Evolutionary conservation across 1,139 yeast genomes (phyloP).

Genomic region (Magnusiomyces suaveolens): DNA sequence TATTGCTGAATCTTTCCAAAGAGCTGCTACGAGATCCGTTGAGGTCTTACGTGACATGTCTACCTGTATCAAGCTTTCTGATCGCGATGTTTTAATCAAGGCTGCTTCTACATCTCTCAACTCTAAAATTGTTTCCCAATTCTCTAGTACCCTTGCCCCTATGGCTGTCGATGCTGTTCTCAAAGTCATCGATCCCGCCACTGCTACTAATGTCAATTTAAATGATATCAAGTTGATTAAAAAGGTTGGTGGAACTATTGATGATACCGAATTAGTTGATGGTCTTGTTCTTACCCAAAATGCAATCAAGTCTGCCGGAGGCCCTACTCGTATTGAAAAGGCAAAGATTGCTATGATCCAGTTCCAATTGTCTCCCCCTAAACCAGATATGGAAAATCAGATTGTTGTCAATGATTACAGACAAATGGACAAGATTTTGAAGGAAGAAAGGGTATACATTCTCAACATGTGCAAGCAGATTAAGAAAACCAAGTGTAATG

Average conservation of each 20-base stretch:
- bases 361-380: conserved; percentile 96
- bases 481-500: conserved; percentile 95
- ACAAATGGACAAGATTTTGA: conserved; percentile 90
- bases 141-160: conserved; percentile 76
- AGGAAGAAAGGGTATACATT: conserved; percentile 93
- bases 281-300: conserved; percentile 92
- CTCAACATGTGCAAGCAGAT: conserved; percentile 86
- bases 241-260: conserved; percentile 95
- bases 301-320: conserved; percentile 84
- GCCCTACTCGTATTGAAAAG: conserved; percentile 92
- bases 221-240: conserved; percentile 81
- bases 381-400: conserved; percentile 66
- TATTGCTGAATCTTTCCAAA: conserved; percentile 88
- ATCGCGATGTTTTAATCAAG: conserved; percentile 71
- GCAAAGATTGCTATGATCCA: conserved; percentile 88
- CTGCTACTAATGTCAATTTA: conserved; percentile 56
- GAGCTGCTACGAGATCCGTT: conserved; percentile 83
- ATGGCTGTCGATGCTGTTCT: conserved; percentile 90
- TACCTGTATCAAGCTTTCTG: conserved; percentile 53
- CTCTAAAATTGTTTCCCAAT: conserved; percentile 92
- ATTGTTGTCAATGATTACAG: conserved; percentile 94
- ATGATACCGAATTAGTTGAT: conserved; percentile 70
- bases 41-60: conserved; percentile 81
- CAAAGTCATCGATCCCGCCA: conserved; percentile 47
- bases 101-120: conserved; percentile 93